Conservation (phyloP, 352 stramenopile genomes). For the Halophytophthora batemanensis region DNA sequence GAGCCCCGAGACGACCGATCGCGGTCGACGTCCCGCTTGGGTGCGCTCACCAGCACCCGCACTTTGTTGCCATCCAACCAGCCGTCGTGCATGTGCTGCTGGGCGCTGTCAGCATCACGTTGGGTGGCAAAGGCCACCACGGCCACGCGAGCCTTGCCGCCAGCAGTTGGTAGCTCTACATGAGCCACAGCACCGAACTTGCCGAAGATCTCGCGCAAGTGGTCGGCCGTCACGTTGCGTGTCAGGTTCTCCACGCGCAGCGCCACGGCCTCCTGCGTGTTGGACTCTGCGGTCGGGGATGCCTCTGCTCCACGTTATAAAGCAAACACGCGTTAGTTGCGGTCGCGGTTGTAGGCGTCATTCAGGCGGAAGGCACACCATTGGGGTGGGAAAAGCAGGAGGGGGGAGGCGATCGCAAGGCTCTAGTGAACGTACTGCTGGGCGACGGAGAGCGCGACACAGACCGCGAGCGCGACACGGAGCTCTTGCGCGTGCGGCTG, state of each 20-base stretch:
- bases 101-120: slow-evolving; percentile 52
- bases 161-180: slow-evolving; percentile 48
- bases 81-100: slow-evolving; percentile 80
- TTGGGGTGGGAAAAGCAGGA: too few relatives aligned
- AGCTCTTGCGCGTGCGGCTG: too few relatives aligned
- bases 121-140: slow-evolving; percentile 55
- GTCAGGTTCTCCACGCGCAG: slow-evolving; percentile 83
- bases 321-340: too few relatives aligned
- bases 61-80: slow-evolving; percentile 83
- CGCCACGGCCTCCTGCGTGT: slow-evolving; percentile 26
- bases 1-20: slow-evolving; percentile 4
- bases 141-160: slow-evolving; percentile 33
- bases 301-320: too few relatives aligned
- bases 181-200: slow-evolving; percentile 72
- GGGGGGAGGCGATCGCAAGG: too few relatives aligned
- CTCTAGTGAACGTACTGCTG: too few relatives aligned
- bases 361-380: too few relatives aligned
- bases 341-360: too few relatives aligned
- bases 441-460: too few relatives aligned
- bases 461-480: too few relatives aligned
- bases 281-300: background rate
- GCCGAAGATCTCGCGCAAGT: slow-evolving; percentile 83
- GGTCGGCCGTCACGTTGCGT: slow-evolving; percentile 79
- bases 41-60: slow-evolving; percentile 34
- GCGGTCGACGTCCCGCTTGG: slow-evolving; percentile 8